These are phyloP conservation scores for Acer campestre DNA, from an alignment of 345 rosid species.

Conservation along the genomic window DNA sequence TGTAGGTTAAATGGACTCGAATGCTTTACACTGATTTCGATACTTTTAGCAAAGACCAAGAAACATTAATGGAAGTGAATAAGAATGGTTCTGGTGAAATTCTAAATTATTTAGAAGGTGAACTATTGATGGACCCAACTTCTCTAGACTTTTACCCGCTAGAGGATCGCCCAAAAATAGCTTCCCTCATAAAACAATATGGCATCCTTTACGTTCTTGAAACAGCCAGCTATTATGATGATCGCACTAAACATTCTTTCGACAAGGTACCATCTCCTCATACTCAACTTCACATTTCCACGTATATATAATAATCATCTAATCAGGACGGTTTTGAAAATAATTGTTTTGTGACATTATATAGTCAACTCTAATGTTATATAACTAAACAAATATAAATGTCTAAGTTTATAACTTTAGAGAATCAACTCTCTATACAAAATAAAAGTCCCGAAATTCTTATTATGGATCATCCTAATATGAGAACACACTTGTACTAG, in stretches of 20 bases:
- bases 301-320: too few relatives aligned
- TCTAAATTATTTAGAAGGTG: slow-evolving; percentile 56
- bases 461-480: too few relatives aligned
- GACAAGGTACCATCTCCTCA: slow-evolving; percentile 24
- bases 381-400: too few relatives aligned
- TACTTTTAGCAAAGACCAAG: slow-evolving; percentile 50
- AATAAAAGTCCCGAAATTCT: background rate
- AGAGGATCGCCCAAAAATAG: slow-evolving; percentile 30
- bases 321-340: too few relatives aligned
- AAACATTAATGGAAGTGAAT: slow-evolving; percentile 41
- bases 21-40: slow-evolving; percentile 53
- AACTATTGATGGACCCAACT: slow-evolving; percentile 40
- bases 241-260: slow-evolving; percentile 23
- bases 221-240: slow-evolving; percentile 43
- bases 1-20: slow-evolving; percentile 33
- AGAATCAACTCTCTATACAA: too few relatives aligned
- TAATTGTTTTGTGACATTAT: too few relatives aligned
- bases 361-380: too few relatives aligned
- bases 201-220: slow-evolving; percentile 53
- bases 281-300: too few relatives aligned
- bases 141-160: slow-evolving; percentile 43
- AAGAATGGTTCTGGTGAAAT: slow-evolving; percentile 23
- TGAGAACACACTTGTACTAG: too few relatives aligned
- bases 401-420: too few relatives aligned
- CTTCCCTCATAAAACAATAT: slow-evolving; percentile 36